Evolutionary conservation across 257 asterid species (phyloP).

Genomic region (Oldenlandia corymbosa): DNA sequence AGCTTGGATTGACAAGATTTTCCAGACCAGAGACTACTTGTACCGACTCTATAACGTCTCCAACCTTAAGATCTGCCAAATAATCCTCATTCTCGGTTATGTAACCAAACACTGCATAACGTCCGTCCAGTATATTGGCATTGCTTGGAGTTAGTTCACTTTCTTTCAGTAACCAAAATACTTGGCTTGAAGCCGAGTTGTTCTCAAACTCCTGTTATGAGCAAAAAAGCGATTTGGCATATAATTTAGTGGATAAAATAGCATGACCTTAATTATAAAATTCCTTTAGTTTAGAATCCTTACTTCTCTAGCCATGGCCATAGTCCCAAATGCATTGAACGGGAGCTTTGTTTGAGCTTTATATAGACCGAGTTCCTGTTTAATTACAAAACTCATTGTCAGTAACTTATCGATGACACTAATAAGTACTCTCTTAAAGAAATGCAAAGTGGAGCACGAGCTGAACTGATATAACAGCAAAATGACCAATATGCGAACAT

Average conservation of each 20-base stretch:
- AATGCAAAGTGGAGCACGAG: too few relatives aligned
- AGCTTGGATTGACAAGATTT: conserved; percentile 92
- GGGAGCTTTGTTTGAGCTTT: conserved; percentile 98
- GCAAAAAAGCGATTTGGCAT: conserved; percentile 4
- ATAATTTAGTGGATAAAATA: background rate
- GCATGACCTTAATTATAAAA: too few relatives aligned
- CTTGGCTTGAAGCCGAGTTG: conserved; percentile 96
- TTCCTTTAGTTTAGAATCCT: conserved; percentile 4
- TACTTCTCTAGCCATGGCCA: conserved; percentile 99
- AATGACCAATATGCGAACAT: background rate
- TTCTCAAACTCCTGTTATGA: conserved; percentile 77
- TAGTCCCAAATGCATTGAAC: conserved; percentile 94
- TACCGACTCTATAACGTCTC: conserved; percentile 87
- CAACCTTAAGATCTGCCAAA: conserved; percentile 93
- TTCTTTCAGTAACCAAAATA: conserved; percentile 95
- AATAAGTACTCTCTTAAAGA: background rate
- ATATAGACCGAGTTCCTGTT: conserved; percentile 91
- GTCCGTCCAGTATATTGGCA: conserved; percentile 92
- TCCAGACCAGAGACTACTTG: conserved; percentile 88
- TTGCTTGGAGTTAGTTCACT: conserved; percentile 99
- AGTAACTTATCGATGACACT: background rate
- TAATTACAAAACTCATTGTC: conserved; percentile 20
- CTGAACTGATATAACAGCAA: background rate
- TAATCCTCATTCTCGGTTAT: conserved; percentile 75
- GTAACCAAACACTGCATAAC: conserved; percentile 85